Evolutionary conservation across 202 grass and related monocot genomes (phyloP).

Genomic region (Cymbopogon flexuosus): DNA sequence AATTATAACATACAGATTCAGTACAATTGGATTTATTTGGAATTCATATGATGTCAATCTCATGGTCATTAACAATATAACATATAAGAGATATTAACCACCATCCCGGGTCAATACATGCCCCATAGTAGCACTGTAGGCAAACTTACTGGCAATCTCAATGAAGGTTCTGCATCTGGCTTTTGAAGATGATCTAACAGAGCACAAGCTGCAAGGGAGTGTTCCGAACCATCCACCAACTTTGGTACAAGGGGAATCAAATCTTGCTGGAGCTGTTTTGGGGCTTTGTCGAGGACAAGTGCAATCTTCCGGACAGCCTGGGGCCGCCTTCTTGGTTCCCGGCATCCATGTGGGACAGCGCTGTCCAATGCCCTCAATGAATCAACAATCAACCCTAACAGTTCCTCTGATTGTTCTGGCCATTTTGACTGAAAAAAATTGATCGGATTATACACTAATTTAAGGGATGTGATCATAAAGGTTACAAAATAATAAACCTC

Average conservation of each 20-base stretch:
- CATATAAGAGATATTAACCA: not conserved
- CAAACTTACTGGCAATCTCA: slow-evolving; percentile 62
- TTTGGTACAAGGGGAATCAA: slow-evolving; percentile 81
- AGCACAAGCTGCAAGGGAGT: slow-evolving; percentile 61
- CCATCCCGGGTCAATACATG: not conserved
- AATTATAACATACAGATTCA: not conserved
- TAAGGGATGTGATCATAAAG: slow-evolving; percentile 17
- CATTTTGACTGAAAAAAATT: slow-evolving; percentile 63
- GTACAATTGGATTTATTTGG: not conserved
- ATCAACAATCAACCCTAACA: slow-evolving; percentile 82
- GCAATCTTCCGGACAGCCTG: slow-evolving; percentile 69
- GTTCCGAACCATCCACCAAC: slow-evolving; percentile 73
- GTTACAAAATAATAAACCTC: slow-evolving; percentile 22
- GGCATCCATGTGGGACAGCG: slow-evolving; percentile 64
- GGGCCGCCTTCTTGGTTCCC: slow-evolving; percentile 61
- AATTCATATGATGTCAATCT: not conserved
- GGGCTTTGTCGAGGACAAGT: slow-evolving; percentile 76
- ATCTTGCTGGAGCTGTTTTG: slow-evolving; percentile 75
- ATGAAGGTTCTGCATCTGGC: slow-evolving; percentile 57
- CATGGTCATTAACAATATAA: not conserved
- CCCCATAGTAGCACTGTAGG: not conserved
- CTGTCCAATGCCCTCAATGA: slow-evolving; percentile 74
- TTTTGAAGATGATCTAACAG: slow-evolving; percentile 63
- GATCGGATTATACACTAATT: slow-evolving; percentile 27
- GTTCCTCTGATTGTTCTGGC: slow-evolving; percentile 80